Evolutionary conservation across 208 protist genomes (phyloP).

Genomic region (Leishmania major): DNA sequence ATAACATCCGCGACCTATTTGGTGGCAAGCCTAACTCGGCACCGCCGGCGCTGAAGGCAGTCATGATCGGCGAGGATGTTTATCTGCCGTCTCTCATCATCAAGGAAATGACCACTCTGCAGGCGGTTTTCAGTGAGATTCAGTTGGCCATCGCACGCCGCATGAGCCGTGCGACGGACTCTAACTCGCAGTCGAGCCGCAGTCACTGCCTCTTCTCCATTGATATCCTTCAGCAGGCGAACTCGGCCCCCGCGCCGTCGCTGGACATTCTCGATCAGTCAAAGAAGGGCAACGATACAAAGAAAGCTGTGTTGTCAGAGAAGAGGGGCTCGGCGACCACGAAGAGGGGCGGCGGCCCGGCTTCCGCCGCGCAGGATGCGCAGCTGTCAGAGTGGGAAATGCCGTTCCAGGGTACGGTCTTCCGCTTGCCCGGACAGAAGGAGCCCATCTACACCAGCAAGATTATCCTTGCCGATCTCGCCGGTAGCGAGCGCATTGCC

Average conservation of each 20-base stretch:
- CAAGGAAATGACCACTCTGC: conserved; percentile 65
- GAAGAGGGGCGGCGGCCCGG: conserved; percentile 12
- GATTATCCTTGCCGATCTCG: conserved; percentile 93
- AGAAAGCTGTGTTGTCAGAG: conserved; percentile 16
- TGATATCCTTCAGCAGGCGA: conserved; percentile 87
- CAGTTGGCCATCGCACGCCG: conserved; percentile 73
- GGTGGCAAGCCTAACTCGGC: conserved; percentile 43
- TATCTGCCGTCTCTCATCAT: conserved; percentile 68
- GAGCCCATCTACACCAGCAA: conserved; percentile 84
- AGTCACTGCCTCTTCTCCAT: conserved; percentile 93
- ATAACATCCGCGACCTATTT: conserved; percentile 88
- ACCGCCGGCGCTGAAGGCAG: conserved; percentile 75
- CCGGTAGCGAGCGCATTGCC: conserved; percentile 89
- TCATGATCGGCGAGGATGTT: conserved; percentile 79
- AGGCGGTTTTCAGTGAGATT: conserved; percentile 74
- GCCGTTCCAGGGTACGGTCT: conserved; percentile 77
- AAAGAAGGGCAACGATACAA: conserved; percentile 30
- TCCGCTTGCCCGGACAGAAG: conserved; percentile 63
- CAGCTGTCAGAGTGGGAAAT: conserved; percentile 54
- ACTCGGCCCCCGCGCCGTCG: conserved; percentile 62
- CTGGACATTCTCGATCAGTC: conserved; percentile 54
- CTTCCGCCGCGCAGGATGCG: conserved; percentile 8
- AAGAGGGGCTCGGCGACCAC: conserved; percentile 18
- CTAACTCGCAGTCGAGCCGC: conserved; percentile 89
- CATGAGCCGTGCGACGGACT: conserved; percentile 70